Base-by-base conservation (phyloP, 306 rosid genomes). In the Dalbergia cultrata region DNA sequence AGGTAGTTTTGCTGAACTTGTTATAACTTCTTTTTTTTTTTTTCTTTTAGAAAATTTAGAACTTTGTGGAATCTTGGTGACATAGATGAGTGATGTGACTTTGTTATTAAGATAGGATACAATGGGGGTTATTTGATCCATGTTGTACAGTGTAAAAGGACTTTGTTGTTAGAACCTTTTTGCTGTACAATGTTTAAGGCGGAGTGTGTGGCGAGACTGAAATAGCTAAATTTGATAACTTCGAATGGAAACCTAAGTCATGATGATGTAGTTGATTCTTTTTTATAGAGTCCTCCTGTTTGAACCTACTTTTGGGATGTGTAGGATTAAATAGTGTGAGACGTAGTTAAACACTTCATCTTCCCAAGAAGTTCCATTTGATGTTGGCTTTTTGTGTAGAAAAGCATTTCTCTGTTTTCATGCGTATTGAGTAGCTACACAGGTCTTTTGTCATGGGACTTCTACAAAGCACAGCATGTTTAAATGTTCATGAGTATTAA, bases 1-100 rank as follows among this genome's bases (percentile, higher is more conserved):
- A 91, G 93, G 99, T 91, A 76, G 59, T 41, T 79, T 61, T 72
- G 2, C 13, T 43, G 17, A 65, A 13, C 58, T 47, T 33, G 66
- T 17, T 78, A 19, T 53, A 21, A 5, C 56, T 17, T 47, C 19
- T 70, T 47, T 10, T 52, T 14, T 14, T 52, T 10, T 69, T 70
- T 33, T 10, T 52, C 5, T 52, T 7, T 69, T 10, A 6, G 7
- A 12, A 6, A 17, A 34, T 64, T 72, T 72, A 18, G 16, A 52
- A 52, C 18, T 1, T 14, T 14, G 7, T 52, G 11, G 12, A 9
- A 43, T 43, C 9, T 9, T 43, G 2, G 49, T 7, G 49, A 9
- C 49, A 9, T 43, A 43, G 49, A 43, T 43, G 8, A 43, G 49
- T 7, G 9, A 43, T 43, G 9, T 43, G 49, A 43, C 9, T 10